Evolutionary conservation across 768 basidiomycete species (phyloP).

Genomic region (Auricularia cornea): DNA sequence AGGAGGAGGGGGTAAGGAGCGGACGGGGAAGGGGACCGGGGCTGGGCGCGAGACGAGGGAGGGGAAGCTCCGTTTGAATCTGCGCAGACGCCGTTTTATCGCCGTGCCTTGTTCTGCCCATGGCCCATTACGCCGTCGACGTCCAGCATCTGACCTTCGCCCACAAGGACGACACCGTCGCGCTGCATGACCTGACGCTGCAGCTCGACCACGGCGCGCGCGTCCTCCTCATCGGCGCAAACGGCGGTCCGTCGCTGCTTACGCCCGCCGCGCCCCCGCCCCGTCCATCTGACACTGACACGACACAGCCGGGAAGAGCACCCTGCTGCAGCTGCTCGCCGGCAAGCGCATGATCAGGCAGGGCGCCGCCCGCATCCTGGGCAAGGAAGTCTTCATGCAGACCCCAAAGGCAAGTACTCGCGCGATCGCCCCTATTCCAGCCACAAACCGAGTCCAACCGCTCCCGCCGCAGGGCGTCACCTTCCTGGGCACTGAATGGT

Average conservation of each 20-base stretch:
- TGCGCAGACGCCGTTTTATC: no score
- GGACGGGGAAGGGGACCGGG: not conserved
- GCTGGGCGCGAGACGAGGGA: not conserved
- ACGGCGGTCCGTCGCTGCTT: constrained; percentile 64
- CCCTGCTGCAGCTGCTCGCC: constrained; percentile 85
- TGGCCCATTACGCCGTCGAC: constrained; percentile 14
- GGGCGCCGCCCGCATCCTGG: constrained; percentile 60
- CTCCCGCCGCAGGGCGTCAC: constrained; percentile 57
- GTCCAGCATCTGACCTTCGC: constrained; percentile 17
- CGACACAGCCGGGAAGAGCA: constrained; percentile 87
- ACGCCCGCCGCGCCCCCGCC: not conserved
- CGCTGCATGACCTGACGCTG: constrained; percentile 56
- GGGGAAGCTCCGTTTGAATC: not conserved
- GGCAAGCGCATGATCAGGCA: constrained; percentile 72
- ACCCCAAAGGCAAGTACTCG: constrained; percentile 42
- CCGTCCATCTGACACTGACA: not conserved
- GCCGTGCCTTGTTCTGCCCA: not conserved
- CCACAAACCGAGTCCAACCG: no score
- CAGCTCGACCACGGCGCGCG: constrained; percentile 66
- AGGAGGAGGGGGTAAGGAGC: not conserved
- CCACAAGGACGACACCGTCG: constrained; percentile 16
- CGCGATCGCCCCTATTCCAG: not conserved
- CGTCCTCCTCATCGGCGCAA: constrained; percentile 84
- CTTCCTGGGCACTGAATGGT: constrained; percentile 94
- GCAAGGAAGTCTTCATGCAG: constrained; percentile 81